These are phyloP conservation scores for Serendipita indica DNA, from an alignment of 768 basidiomycete species.

Conservation along the genomic window DNA sequence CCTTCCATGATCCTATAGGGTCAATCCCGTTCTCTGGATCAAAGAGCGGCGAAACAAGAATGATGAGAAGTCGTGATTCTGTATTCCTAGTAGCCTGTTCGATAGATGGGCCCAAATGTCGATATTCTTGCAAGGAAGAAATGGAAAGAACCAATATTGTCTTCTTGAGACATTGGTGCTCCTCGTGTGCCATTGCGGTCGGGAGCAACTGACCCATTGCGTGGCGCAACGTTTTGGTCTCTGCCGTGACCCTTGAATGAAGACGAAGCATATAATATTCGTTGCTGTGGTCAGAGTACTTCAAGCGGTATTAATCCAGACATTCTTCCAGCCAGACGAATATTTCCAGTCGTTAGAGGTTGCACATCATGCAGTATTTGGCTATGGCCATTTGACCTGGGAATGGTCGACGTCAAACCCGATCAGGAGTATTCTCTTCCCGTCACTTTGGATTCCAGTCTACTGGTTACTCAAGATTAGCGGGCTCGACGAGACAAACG, in stretches of 20 bases:
- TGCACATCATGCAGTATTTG: constrained; percentile 77
- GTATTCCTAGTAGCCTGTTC: background rate
- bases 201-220: background rate
- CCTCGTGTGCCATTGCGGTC: background rate
- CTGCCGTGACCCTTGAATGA: background rate
- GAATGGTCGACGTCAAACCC: constrained; percentile 69
- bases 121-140: background rate
- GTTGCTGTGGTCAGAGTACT: constrained; percentile 13
- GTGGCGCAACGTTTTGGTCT: background rate
- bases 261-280: background rate
- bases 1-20: constrained; percentile 37
- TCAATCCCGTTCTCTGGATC: constrained; percentile 20
- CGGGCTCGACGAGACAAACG: constrained; percentile 36
- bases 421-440: constrained; percentile 70
- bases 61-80: constrained; percentile 35
- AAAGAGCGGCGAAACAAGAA: constrained; percentile 52
- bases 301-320: constrained; percentile 49
- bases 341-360: constrained; percentile 91
- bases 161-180: background rate
- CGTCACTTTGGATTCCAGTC: constrained; percentile 61
- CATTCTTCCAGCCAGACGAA: constrained; percentile 95
- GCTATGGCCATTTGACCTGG: constrained; percentile 89
- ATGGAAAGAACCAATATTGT: background rate
- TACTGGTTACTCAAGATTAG: constrained; percentile 54
- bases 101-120: background rate